Base-by-base conservation (phyloP, 2,329 filamentous ascomycete species). In the Scortechinia acanthostroma region DNA sequence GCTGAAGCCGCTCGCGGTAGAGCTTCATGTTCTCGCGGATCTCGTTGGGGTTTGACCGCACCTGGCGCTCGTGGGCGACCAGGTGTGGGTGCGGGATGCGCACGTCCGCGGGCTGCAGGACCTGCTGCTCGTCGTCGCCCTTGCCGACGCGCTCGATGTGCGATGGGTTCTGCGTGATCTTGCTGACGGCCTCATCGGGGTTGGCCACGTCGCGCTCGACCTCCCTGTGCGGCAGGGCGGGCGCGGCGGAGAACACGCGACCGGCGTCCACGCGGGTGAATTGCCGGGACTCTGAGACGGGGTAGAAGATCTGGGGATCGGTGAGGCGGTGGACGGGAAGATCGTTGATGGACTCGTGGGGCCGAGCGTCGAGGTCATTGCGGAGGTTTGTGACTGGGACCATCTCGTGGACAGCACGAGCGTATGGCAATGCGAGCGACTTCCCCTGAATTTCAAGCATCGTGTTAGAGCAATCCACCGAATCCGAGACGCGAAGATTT, bases 11-110 rank as follows among this genome's bases (percentile, higher is more conserved):
- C 42, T 59, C 50, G 45, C 62, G 60, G 46, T 65, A 64, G 48
- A 69, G 66, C 49, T 70, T 60, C 3, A 61, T 57, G 43, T 75
- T 69, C 21, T 65, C 53, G 1, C 49, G 48, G 13, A 56, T 52
- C 42, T 69, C 63, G 4, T 54, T 48, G 3, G 66, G 51, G 14
- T 60, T 57, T 40, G 60, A 55, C 15, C 61, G 45, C 37, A 59
- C 59, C 51, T 74, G 70, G 45, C 66, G 65, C 46, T 74, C 69
- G 21, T 68, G 57, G 13, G 68, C 60, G 37, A 79, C 64, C 25
- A 83, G 61, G 48, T 82, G 74, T 2, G 79, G 77, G 53, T 83
- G 78, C 1, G 80, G 77, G 42, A 84, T 83, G 43, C 80, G 76
- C 44, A 73, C 68, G 51, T 84, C 80, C 5, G 79, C 77, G 1